Evolutionary conservation across 2,329 filamentous ascomycete species (phyloP).

Genomic region (Elsinoe perseae): DNA sequence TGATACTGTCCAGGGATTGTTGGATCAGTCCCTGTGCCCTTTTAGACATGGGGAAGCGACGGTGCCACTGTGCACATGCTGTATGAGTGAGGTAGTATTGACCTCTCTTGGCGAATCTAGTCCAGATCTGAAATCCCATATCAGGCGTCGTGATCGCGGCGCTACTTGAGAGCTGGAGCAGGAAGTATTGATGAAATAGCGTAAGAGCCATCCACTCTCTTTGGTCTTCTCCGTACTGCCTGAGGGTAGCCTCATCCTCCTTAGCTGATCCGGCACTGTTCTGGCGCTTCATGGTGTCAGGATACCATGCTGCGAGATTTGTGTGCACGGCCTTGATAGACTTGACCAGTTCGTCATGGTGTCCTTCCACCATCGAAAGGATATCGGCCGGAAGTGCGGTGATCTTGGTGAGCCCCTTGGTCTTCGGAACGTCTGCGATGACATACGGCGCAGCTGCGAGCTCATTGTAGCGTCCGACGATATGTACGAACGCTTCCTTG

Average conservation of each 20-base stretch:
- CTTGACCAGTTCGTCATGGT: constrained; percentile 24
- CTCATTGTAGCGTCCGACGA: constrained; percentile 36
- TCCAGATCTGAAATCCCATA: constrained; percentile 42
- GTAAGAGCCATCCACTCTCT: constrained; percentile 43
- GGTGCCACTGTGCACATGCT: constrained; percentile 34
- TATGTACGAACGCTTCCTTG: constrained; percentile 40
- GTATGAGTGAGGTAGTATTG: constrained; percentile 38
- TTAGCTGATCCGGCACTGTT: constrained; percentile 24
- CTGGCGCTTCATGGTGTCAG: constrained; percentile 24
- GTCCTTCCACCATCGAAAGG: neutral
- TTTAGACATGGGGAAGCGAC: constrained; percentile 37
- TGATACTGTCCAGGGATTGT: constrained; percentile 36
- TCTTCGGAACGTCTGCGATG: neutral
- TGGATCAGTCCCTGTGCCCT: constrained; percentile 38
- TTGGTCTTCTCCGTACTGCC: constrained; percentile 42
- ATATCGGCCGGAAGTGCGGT: neutral
- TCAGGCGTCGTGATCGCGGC: constrained; percentile 26
- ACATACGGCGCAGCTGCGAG: constrained; percentile 26
- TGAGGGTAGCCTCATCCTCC: constrained; percentile 32
- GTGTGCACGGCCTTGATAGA: constrained; percentile 25
- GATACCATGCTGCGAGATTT: constrained; percentile 32
- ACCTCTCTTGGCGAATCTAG: constrained; percentile 33
- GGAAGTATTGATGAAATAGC: constrained; percentile 38
- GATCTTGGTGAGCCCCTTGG: neutral
- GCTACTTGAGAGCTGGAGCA: constrained; percentile 30